Percentiles rank a stretch among this genome's conserved stretches.
These are phyloP conservation scores for Rozella allomycis DNA, from an alignment of 371 early-diverging fungal genomes.

Conservation along the genomic window DNA sequence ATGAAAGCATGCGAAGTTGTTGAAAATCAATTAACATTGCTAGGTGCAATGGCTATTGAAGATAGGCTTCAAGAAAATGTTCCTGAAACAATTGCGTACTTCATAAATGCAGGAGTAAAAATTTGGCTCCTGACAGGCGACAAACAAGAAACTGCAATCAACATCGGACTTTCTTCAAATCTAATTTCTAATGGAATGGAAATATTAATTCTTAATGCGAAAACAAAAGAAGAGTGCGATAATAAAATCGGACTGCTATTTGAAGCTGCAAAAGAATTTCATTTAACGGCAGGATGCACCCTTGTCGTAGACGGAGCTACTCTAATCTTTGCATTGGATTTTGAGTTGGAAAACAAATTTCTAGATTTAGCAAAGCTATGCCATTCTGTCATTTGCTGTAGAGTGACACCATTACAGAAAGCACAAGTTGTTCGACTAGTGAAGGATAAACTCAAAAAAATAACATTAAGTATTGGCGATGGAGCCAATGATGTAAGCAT, in stretches of 20 bases:
- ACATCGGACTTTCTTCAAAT: constrained; percentile 29
- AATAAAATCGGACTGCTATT: background rate
- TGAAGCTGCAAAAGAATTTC: background rate
- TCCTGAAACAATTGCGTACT: constrained; percentile 2
- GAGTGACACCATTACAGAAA: constrained; percentile 17
- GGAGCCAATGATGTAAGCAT: constrained; percentile 50
- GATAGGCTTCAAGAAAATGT: constrained; percentile 21
- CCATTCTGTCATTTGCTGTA: constrained; percentile 5
- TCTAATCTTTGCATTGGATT: background rate
- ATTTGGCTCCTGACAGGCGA: constrained; percentile 40
- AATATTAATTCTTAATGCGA: constrained; percentile 8
- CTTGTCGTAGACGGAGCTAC: constrained; percentile 1
- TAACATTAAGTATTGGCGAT: constrained; percentile 36
- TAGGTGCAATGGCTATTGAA: constrained; percentile 21
- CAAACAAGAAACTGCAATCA: constrained; percentile 48
- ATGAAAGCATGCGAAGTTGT: constrained; percentile 4
- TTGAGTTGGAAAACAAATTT: background rate
- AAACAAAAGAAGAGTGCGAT: background rate
- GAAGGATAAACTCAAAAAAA: constrained; percentile 2
- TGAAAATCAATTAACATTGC: constrained; percentile 6
- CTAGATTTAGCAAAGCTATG: constrained; percentile 6
- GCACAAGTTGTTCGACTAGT: constrained; percentile 12
- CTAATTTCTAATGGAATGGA: constrained; percentile 14
- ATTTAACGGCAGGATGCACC: background rate
- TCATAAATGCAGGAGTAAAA: constrained; percentile 7